Base-by-base conservation (phyloP, 495 filamentous ascomycete species). In the Hypomontagnella monticulosa region DNA sequence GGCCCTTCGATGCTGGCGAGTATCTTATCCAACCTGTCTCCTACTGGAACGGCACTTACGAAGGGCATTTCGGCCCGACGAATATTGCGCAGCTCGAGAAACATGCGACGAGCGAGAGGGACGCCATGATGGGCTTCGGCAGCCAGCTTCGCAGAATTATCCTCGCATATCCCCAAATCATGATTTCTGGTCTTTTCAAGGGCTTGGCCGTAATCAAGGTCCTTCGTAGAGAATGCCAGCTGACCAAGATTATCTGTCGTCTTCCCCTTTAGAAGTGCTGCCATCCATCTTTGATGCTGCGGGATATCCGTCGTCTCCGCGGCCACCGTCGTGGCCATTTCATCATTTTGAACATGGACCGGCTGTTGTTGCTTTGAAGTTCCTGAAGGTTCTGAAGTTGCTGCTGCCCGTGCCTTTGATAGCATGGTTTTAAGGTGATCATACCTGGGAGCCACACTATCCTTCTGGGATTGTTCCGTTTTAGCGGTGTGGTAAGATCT, bases 41-140 rank as follows among this genome's bases (percentile, higher is more conserved):
- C 47, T 15, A 50, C 18, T 4, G 47, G 47, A 11, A 14, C 47
- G 4, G 47, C 47, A 34, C 47, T 50, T 4, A 50, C 34, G 16
- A 50, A 50, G 47, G 47, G 47, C 0, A 50, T 15, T 18, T 50
- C 11, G 34, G 47, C 47, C 2, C 47, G 47, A 18, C 30, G 47
- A 8, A 50, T 50, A 50, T 50, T 50, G 14, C 47, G 47, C 5
- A 50, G 14, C 47, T 50, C 47, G 7, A 50, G 47, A 16, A 50
- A 50, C 47, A 50, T 50, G 27, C 47, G 47, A 19, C 47, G 47
- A n/a, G 47, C 27, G 14, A 50, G 47, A 3, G 47, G 47, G 6
- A 50, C 3, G 27, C 47, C 47, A 16, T 50, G 27, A 32, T 50
- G 47, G 3, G 47, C 47, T 50, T 36, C 27, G 18, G 30, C 47